phyloP scores from a whole-genome alignment of 306 rosid genomes.

The Vicia faba region DNA sequence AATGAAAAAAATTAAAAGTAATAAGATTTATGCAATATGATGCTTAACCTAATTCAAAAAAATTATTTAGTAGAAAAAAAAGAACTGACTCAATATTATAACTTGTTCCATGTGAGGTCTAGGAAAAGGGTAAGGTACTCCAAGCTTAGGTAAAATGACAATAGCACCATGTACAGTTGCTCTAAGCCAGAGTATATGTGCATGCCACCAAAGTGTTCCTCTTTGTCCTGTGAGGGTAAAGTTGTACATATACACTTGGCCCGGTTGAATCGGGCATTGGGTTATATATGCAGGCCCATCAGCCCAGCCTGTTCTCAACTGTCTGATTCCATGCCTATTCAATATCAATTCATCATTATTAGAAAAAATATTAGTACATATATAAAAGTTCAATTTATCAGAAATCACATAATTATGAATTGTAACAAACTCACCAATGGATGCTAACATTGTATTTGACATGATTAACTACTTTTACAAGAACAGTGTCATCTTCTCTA shows the following conservation, averaged over 20 bases:
- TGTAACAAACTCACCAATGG: conserved; percentile 64
- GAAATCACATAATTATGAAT: neutral
- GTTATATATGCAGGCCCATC: conserved; percentile 95
- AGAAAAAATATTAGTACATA: no score
- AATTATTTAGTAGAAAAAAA: neutral
- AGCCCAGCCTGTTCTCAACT: conserved; percentile 79
- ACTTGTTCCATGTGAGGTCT: conserved; percentile 64
- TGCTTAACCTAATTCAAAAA: neutral
- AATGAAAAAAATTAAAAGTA: conserved; percentile 38
- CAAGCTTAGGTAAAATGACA: conserved; percentile 75
- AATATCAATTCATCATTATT: conserved; percentile 4
- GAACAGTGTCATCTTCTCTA: conserved; percentile 55
- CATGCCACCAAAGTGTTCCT: conserved; percentile 92
- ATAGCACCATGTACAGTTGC: conserved; percentile 82
- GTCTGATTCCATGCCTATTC: conserved; percentile 81
- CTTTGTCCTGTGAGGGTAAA: conserved; percentile 88
- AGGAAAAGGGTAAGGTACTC: conserved; percentile 93
- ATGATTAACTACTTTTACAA: conserved; percentile 60
- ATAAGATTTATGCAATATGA: neutral
- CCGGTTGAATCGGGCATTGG: conserved; percentile 86
- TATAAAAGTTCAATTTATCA: no score
- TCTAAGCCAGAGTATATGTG: conserved; percentile 91
- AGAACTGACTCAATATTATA: conserved; percentile 57
- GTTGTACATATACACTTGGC: conserved; percentile 61
- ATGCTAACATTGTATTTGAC: conserved; percentile 83